phyloP scores from a whole-genome alignment of 345 rosid genomes.

The Populus nigra region DNA sequence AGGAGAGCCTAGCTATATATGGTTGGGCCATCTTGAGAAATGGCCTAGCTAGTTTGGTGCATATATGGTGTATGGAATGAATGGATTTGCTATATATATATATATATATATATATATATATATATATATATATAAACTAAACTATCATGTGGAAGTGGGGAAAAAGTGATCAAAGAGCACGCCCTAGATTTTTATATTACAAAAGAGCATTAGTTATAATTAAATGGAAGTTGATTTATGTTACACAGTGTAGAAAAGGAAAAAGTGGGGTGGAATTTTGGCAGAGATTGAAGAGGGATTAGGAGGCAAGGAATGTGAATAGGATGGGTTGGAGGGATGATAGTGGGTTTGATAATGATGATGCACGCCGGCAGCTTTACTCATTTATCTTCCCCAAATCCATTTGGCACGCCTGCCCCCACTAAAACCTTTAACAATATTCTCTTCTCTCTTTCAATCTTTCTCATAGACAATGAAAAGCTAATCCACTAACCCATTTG shows the following conservation, averaged over 20 bases:
- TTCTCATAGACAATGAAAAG: not conserved
- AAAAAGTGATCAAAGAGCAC: constrained; percentile 21
- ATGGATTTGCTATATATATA: not conserved
- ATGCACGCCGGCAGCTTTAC: constrained; percentile 99
- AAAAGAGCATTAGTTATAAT: constrained; percentile 12
- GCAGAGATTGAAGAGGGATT: constrained; percentile 72
- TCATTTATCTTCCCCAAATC: constrained; percentile 21
- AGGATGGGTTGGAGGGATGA: constrained; percentile 19
- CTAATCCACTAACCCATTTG: constrained; percentile 43
- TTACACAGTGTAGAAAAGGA: constrained; percentile 18
- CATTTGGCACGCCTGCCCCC: constrained; percentile 72
- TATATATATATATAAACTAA: constrained; percentile 2
- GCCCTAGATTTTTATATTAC: constrained; percentile 30
- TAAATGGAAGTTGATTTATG: constrained; percentile 14
- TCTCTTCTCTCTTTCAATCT: constrained; percentile 3
- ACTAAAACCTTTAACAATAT: constrained; percentile 31
- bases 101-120: too few species aligned
- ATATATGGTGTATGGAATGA: not conserved
- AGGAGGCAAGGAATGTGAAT: constrained; percentile 65
- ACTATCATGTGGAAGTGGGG: not conserved
- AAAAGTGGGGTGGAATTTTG: constrained; percentile 29
- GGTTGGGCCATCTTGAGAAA: constrained; percentile 22
- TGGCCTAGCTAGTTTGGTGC: constrained; percentile 11
- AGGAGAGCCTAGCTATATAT: not conserved
- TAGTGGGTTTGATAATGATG: constrained; percentile 69